A percentile compares a stretch with the other conserved stretches of the same genome.
phyloP scores from a whole-genome alignment of 805 yeast genomes.

The Kluyveromyces starmeri region DNA sequence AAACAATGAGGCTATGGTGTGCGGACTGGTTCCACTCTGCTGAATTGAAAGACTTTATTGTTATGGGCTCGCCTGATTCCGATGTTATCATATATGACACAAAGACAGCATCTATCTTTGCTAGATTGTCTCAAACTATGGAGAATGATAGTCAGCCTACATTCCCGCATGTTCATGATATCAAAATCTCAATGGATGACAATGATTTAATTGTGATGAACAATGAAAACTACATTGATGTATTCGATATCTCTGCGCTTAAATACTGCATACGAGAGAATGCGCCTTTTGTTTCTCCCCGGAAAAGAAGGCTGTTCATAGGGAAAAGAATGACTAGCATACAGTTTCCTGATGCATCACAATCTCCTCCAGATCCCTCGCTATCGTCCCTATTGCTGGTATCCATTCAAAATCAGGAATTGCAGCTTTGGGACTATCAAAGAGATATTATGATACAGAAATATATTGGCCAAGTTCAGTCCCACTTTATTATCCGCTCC shows the following conservation, averaged over 20 bases:
- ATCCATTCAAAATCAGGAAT: slow-evolving; percentile 63
- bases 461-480: slow-evolving; percentile 65
- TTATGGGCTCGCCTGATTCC: slow-evolving; percentile 73
- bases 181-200: slow-evolving; percentile 59
- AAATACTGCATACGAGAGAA: slow-evolving; percentile 1
- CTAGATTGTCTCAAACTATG: slow-evolving; percentile 22
- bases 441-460: slow-evolving; percentile 50
- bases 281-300: slow-evolving; percentile 24
- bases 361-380: slow-evolving; percentile 4
- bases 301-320: slow-evolving; percentile 38
- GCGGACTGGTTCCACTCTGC: slow-evolving; percentile 64
- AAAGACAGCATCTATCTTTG: slow-evolving; percentile 15
- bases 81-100: slow-evolving; percentile 43
- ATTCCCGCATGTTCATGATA: slow-evolving; percentile 53
- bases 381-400: slow-evolving; percentile 38
- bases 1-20: slow-evolving; percentile 35
- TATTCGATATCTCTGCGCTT: slow-evolving; percentile 40
- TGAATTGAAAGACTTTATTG: slow-evolving; percentile 35
- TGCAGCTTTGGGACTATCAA: slow-evolving; percentile 73
- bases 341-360: slow-evolving; percentile 34
- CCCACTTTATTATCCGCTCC: slow-evolving; percentile 61
- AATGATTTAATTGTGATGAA: slow-evolving; percentile 54
- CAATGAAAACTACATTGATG: slow-evolving; percentile 49
- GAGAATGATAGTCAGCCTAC: slow-evolving; percentile 22
- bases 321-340: slow-evolving; percentile 59